Evolutionary conservation across 345 rosid species (phyloP), one percentile per base, ranked within the genome.

Genomic region (Schrenkiella parvula): DNA sequence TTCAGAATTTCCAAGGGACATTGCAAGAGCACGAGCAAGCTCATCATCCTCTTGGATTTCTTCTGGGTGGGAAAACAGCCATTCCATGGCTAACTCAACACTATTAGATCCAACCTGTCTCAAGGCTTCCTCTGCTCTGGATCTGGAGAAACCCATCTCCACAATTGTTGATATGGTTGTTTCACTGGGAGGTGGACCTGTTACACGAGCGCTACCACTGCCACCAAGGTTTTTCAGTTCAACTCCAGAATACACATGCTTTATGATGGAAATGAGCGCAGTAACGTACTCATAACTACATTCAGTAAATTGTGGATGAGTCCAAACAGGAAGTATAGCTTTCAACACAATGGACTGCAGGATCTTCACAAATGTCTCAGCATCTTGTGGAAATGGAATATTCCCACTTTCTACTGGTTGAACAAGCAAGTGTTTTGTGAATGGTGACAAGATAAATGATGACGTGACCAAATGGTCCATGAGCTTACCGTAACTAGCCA

Each of bases 61-160:
- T 81, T 91, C 98, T 4, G 89, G 89, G 82, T 91, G 97, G 70
- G 98, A 83, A 79, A 85, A 91, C 71, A 93, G 80, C 98, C 98
- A 93, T 79, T 93, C 98, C 95, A 87, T 93, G 57, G 98, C 98
- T 83, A 91, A 73, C 78, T 93, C 98, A 74, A 93, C 98, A 80
- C 96, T 91, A 62, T 87, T 88, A 39, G 95, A 86, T 64, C 91
- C 95, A 66, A 93, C 95, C 68, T 87, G 98, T 82, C 98, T 85
- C 70, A 93, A 74, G 48, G 98, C 97, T 83, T 93, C 97, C 76
- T 93, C 98, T 6, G 97, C 98, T 80, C 98, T 86, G 42, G 90
- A 53, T 80, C 98, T 87, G 64, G 97, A 70, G 80, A 93, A 93
- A 28, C 98, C 98, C 98, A 93, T 93, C 85, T 93, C 98, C 77